These are phyloP conservation scores for Lipomyces mesembrius DNA, from an alignment of 805 yeast species.

Conservation along the genomic window DNA sequence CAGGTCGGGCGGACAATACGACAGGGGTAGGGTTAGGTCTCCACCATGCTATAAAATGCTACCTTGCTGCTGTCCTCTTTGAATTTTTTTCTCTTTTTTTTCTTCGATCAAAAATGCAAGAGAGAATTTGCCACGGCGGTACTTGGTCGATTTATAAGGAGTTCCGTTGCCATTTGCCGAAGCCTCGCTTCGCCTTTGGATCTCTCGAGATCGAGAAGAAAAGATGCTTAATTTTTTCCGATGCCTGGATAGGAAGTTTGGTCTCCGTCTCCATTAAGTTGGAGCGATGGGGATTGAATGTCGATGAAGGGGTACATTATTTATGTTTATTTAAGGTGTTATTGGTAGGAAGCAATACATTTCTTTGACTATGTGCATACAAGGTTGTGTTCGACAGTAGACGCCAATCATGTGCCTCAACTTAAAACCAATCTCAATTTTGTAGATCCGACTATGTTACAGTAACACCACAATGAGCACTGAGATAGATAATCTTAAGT, in stretches of 20 bases:
- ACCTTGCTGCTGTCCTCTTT: not conserved
- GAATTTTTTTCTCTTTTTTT: slow-evolving; percentile 20
- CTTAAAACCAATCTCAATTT: not conserved
- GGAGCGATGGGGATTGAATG: slow-evolving; percentile 38
- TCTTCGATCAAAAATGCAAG: slow-evolving; percentile 36
- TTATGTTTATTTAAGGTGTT: not conserved
- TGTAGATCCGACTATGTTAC: not conserved
- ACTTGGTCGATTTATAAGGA: slow-evolving; percentile 19
- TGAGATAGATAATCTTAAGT: not conserved
- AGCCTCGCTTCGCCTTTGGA: not conserved
- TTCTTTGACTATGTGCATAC: not conserved
- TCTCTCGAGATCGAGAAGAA: slow-evolving; percentile 32
- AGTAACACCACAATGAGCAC: not conserved
- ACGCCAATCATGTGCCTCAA: not conserved
- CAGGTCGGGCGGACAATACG: not conserved
- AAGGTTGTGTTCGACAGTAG: not conserved
- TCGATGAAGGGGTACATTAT: slow-evolving; percentile 37
- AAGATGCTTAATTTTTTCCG: not conserved
- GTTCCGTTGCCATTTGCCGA: slow-evolving; percentile 35
- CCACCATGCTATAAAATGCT: not conserved
- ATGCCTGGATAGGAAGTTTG: slow-evolving; percentile 38
- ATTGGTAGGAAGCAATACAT: not conserved
- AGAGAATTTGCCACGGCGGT: slow-evolving; percentile 38
- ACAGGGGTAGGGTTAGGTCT: slow-evolving; percentile 3
- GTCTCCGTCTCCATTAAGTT: slow-evolving; percentile 34